phyloP scores from a whole-genome alignment of 768 basidiomycete species.

The Lactarius psammicola region DNA sequence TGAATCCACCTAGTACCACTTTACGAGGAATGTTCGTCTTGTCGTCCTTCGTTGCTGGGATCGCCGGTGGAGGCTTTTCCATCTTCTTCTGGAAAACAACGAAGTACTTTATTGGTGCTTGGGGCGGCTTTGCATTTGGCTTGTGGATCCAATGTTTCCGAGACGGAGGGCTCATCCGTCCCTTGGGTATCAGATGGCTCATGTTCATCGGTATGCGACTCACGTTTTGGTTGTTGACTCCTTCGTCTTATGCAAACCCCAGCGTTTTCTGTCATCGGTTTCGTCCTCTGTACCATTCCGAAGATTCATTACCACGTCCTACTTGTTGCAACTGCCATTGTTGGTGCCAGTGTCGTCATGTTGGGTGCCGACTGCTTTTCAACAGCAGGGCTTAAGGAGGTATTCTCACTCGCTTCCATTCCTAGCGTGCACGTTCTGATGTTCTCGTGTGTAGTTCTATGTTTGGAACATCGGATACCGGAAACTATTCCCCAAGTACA shows the following conservation, averaged over 20 bases:
- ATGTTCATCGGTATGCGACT: constrained; percentile 71
- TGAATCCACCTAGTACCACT: constrained; percentile 76
- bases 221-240: constrained; percentile 14
- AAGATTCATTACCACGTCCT: constrained; percentile 86
- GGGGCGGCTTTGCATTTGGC: constrained; percentile 84
- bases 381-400: constrained; percentile 91
- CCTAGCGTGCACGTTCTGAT: constrained; percentile 12
- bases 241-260: constrained; percentile 30
- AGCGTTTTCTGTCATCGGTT: constrained; percentile 75
- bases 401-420: constrained; percentile 31
- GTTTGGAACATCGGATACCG: constrained; percentile 92
- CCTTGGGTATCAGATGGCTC: constrained; percentile 84
- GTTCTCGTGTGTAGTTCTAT: constrained; percentile 65
- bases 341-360: constrained; percentile 88
- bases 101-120: constrained; percentile 77
- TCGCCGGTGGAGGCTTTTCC: constrained; percentile 79
- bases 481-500: constrained; percentile 74
- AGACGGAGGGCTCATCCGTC: constrained; percentile 74
- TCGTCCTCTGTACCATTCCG: constrained; percentile 80
- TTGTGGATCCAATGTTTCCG: constrained; percentile 87
- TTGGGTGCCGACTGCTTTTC: constrained; percentile 94
- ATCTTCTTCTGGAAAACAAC: constrained; percentile 94
- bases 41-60: constrained; percentile 71
- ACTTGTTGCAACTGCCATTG: constrained; percentile 82
- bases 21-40: constrained; percentile 90